Evolutionary conservation across 345 rosid genomes (phyloP).

Genomic region (Erodium maritimum): DNA sequence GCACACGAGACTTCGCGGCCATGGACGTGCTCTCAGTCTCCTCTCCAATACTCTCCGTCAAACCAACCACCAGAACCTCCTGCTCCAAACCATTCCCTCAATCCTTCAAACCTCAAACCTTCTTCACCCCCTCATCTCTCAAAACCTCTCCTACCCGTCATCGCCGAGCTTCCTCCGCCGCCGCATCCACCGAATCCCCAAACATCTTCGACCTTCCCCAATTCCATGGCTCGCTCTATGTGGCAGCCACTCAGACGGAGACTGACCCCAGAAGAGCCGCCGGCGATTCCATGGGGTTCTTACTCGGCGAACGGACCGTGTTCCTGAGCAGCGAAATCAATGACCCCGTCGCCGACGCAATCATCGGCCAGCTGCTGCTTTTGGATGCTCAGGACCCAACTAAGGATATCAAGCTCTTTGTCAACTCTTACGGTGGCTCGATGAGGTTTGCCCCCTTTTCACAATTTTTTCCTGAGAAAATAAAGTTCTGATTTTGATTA

Average conservation of each 20-base stretch:
- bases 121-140: constrained; percentile 12
- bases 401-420: constrained; percentile 76
- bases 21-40: constrained; percentile 44
- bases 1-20: constrained; percentile 13
- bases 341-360: constrained; percentile 81
- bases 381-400: constrained; percentile 88
- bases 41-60: constrained; percentile 8
- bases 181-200: constrained; percentile 22
- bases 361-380: constrained; percentile 69
- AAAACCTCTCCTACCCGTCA: constrained; percentile 15
- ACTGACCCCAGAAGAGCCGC: constrained; percentile 65
- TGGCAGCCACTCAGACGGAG: constrained; percentile 42
- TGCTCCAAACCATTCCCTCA: constrained; percentile 17
- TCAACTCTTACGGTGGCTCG: constrained; percentile 83
- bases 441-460: constrained; percentile 42
- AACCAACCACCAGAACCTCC: constrained; percentile 5
- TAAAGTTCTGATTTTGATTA: background rate
- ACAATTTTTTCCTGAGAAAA: background rate
- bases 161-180: constrained; percentile 8
- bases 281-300: constrained; percentile 74
- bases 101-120: constrained; percentile 14
- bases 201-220: background rate
- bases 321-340: constrained; percentile 67
- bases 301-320: constrained; percentile 73
- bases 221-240: constrained; percentile 2